Percentiles rank a stretch among this genome's conserved stretches.
Evolutionary conservation across 495 filamentous ascomycete genomes (phyloP).

Genomic region (Echria macrotheca): DNA sequence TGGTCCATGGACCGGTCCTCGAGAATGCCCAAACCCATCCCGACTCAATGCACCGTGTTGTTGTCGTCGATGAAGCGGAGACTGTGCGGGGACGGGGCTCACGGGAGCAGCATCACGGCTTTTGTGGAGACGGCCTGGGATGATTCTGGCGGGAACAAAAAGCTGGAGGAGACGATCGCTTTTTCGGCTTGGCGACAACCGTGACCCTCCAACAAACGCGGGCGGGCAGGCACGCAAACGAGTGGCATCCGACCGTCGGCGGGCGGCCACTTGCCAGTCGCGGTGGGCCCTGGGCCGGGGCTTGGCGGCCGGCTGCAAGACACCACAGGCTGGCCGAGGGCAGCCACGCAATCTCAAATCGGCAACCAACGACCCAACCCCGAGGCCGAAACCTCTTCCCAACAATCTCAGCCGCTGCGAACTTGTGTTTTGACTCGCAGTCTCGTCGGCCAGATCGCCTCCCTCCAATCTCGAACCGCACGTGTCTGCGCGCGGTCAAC

Average conservation of each 20-base stretch:
- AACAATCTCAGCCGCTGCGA: not conserved
- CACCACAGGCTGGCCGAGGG: not conserved
- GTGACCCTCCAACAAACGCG: too few species aligned
- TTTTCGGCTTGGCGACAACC: not conserved
- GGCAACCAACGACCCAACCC: conserved; percentile 3
- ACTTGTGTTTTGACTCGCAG: conserved; percentile 3
- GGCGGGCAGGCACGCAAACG: too few species aligned
- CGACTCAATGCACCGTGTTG: conserved; percentile 8
- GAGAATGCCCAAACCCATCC: conserved; percentile 81
- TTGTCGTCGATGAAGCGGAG: too few species aligned
- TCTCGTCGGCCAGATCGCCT: not conserved
- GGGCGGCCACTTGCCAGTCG: not conserved
- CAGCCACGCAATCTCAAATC: conserved; percentile 7
- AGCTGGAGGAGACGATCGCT: not conserved
- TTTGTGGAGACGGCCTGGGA: not conserved
- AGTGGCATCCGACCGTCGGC: not conserved
- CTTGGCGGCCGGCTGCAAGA: not conserved
- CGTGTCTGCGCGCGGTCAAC: not conserved
- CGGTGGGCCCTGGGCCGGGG: not conserved
- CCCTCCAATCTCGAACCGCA: conserved; percentile 2
- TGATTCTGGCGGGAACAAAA: not conserved
- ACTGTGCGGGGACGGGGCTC: not conserved
- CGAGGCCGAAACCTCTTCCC: not conserved
- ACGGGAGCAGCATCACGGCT: conserved; percentile 5
- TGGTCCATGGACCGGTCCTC: conserved; percentile 57